A percentile compares a stretch with the other conserved stretches of the same genome.
These are phyloP conservation scores for Ophiocordyceps australis DNA, from an alignment of 2,329 filamentous ascomycete genomes.

Conservation along the genomic window DNA sequence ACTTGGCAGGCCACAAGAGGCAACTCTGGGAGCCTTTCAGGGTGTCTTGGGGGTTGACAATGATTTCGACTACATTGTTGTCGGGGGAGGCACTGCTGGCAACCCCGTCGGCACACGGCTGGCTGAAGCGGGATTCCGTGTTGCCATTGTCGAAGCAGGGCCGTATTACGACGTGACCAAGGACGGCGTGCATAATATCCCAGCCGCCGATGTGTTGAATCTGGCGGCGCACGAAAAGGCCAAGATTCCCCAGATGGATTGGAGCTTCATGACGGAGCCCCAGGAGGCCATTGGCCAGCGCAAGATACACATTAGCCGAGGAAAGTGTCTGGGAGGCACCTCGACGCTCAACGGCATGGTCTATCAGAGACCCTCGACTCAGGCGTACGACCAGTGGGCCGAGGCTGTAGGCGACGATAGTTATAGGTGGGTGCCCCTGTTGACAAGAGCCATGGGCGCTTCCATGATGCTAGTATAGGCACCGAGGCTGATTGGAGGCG, in stretches of 20 bases:
- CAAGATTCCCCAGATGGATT: too few relatives aligned
- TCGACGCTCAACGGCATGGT: conserved; percentile 11
- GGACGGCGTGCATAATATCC: conserved; percentile 8
- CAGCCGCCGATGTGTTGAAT: conserved; percentile 8
- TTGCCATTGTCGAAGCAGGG: conserved; percentile 20
- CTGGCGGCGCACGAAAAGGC: too few relatives aligned
- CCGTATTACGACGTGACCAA: conserved; percentile 13
- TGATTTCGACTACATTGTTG: conserved; percentile 10
- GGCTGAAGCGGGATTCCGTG: conserved; percentile 10
- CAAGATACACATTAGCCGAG: conserved; percentile 12
- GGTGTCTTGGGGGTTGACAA: too few relatives aligned
- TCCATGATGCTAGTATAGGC: too few relatives aligned
- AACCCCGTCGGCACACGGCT: conserved; percentile 14
- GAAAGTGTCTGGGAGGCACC: conserved; percentile 13
- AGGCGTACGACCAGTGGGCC: conserved; percentile 12
- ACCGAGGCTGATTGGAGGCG: too few relatives aligned
- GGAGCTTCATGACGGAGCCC: too few relatives aligned
- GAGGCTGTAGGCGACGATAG: conserved; percentile 11
- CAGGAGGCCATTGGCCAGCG: too few relatives aligned
- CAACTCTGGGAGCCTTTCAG: too few relatives aligned
- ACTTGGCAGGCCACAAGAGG: too few relatives aligned
- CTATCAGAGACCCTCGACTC: conserved; percentile 8
- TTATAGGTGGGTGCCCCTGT: too few relatives aligned
- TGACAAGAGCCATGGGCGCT: too few relatives aligned
- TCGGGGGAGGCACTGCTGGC: conserved; percentile 20